These are phyloP conservation scores for Mucor mucedo DNA, from an alignment of 371 early-diverging fungal species.

Conservation along the genomic window DNA sequence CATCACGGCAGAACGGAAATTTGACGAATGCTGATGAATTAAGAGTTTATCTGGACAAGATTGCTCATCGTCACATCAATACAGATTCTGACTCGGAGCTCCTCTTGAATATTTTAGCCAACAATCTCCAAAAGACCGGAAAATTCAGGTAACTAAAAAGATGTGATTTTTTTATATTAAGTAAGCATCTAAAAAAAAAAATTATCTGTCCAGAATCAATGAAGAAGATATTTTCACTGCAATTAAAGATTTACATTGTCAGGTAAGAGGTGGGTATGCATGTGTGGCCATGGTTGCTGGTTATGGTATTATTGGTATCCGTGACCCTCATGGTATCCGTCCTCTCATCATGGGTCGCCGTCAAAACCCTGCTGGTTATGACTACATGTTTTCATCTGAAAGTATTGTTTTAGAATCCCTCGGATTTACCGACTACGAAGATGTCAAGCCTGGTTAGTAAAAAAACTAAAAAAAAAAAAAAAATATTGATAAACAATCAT, in stretches of 20 bases:
- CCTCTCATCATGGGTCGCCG: constrained; percentile 93
- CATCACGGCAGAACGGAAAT: constrained; percentile 85
- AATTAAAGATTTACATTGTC: constrained; percentile 79
- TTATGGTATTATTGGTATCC: constrained; percentile 88
- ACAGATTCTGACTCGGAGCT: constrained; percentile 98
- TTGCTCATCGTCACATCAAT: constrained; percentile 98
- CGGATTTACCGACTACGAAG: constrained; percentile 86
- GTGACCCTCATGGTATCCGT: constrained; percentile 95
- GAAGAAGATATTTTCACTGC: constrained; percentile 97
- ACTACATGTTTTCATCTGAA: constrained; percentile 97
- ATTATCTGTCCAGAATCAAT: constrained; percentile 69
- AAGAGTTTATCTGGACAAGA: constrained; percentile 83
- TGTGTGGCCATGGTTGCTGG: constrained; percentile 96
- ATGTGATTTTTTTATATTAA: neutral
- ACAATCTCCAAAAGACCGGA: constrained; percentile 90
- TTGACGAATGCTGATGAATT: constrained; percentile 92
- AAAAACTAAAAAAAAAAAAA: constrained; percentile 16
- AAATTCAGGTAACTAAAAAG: constrained; percentile 74
- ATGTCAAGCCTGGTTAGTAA: constrained; percentile 74
- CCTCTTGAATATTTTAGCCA: constrained; percentile 94
- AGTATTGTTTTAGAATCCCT: constrained; percentile 91
- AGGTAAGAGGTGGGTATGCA: constrained; percentile 92
- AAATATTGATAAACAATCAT: neutral
- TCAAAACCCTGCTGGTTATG: constrained; percentile 57
- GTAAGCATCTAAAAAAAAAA: neutral